phyloP scores from a whole-genome alignment of 2,329 filamentous ascomycete species.

The Chlorencoelia australis region DNA sequence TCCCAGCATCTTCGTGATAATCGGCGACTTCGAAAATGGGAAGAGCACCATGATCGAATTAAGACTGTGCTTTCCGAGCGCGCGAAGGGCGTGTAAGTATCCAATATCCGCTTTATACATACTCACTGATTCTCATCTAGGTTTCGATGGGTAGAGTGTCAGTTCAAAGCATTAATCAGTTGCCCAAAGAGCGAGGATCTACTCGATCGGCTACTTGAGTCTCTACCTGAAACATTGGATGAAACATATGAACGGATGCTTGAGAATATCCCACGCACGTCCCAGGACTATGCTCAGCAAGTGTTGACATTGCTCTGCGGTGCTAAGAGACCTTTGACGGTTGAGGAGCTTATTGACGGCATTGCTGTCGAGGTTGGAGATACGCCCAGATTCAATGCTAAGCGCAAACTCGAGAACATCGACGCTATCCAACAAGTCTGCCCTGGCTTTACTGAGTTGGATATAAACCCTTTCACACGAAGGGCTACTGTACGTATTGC shows the following conservation, averaged over 20 bases:
- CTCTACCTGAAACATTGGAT: constrained; percentile 14
- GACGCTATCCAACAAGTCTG: constrained; percentile 14
- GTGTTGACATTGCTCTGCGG: constrained; percentile 22
- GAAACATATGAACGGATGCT: constrained; percentile 19
- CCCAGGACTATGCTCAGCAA: constrained; percentile 15
- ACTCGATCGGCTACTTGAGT: constrained; percentile 5
- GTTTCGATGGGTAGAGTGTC: constrained; percentile 22
- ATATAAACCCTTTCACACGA: neutral
- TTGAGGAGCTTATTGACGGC: constrained; percentile 17
- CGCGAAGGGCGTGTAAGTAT: constrained; percentile 24
- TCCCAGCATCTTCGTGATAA: neutral
- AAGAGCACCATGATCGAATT: constrained; percentile 12
- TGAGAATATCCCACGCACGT: constrained; percentile 13
- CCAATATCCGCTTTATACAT: neutral
- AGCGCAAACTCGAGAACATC: constrained; percentile 24
- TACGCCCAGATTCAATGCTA: constrained; percentile 12
- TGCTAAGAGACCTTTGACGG: constrained; percentile 18
- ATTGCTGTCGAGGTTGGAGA: constrained; percentile 11
- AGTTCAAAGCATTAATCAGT: constrained; percentile 14
- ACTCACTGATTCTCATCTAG: constrained; percentile 7
- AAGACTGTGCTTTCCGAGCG: constrained; percentile 16
- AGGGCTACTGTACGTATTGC: constrained; percentile 12
- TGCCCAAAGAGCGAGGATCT: neutral
- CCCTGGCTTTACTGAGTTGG: constrained; percentile 2
- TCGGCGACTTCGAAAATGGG: neutral